Base-by-base conservation (phyloP, 2,329 filamentous ascomycete genomes). In the Nothopassalora personata region DNA sequence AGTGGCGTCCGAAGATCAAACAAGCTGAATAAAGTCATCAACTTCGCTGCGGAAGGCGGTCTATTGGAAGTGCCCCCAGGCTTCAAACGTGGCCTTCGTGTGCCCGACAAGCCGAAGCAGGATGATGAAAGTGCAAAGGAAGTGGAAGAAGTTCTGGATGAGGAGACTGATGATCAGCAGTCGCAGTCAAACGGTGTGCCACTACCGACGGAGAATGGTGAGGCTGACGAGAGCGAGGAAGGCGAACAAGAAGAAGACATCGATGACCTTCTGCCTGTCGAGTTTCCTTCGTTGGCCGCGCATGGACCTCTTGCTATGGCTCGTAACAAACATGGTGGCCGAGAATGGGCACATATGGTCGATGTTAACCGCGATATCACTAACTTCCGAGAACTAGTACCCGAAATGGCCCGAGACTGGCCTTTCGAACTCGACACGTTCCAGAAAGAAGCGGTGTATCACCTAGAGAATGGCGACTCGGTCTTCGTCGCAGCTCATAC, bases 401-500 rank as follows among this genome's bases (percentile, higher is more conserved):
- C 94, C 0, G 90, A 97, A 61, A 97, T 97, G 91, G 94, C 94
- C 1, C 84, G 88, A 64, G 89, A 95, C 64, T 99, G 92, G 90
- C 92, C 93, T 0, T 99, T 99, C 66, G 94, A 99, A 73, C 84
- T 97, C 36, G 94, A 99, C 69, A 96, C 89, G 0, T 99, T 99
- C 76, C 94, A 99, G 71, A 99, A 99, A 71, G 94, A 99, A 76
- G 94, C 94, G 5, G 90, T 99, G 1, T 99, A 97, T 72, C 94
- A 97, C 75, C 84, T 99, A 3, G 94, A 99, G 72, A 91, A 88
- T 69, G 93, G 94, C 18, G 94, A 99, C 71, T 97, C 93, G 0
- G 94, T 99, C 28, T 99, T 99, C 69, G 94, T 99, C 53, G 94
- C 94, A 9, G 94, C 94, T 0, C 94, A 99, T 72, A 99, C 94